phyloP scores from a whole-genome alignment of 129 eudicot genomes.

The Kitagawia praeruptora region DNA sequence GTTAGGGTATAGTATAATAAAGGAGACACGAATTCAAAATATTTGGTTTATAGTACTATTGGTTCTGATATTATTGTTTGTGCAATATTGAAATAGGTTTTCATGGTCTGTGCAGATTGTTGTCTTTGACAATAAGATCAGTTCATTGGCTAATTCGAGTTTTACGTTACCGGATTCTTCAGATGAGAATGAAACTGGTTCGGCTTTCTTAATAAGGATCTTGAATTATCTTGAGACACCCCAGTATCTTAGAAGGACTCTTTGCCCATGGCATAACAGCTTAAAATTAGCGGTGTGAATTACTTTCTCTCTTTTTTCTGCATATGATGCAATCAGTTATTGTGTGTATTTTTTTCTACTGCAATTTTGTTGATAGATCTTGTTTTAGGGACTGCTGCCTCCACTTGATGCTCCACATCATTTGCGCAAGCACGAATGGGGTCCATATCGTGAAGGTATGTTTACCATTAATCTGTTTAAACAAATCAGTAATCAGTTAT shows the following conservation, averaged over 20 bases:
- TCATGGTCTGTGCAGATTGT: constrained; percentile 45
- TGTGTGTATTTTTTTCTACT: neutral
- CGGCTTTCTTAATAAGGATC: constrained; percentile 72
- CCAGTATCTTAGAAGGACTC: constrained; percentile 84
- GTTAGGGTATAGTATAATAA: neutral
- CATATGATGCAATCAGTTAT: neutral
- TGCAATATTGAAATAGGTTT: neutral
- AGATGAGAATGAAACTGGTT: constrained; percentile 62
- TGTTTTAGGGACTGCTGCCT: constrained; percentile 74
- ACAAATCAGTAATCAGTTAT: neutral
- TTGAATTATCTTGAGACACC: constrained; percentile 93
- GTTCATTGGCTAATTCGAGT: constrained; percentile 26
- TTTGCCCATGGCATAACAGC: constrained; percentile 79
- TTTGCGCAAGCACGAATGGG: constrained; percentile 99
- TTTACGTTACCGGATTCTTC: constrained; percentile 26
- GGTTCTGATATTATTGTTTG: neutral
- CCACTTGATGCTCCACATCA: constrained; percentile 99
- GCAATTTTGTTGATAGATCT: neutral
- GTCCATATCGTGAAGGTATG: constrained; percentile 84
- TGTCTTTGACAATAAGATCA: constrained; percentile 59
- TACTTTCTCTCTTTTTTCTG: neutral
- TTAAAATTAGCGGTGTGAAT: constrained; percentile 74
- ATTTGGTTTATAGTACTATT: neutral
- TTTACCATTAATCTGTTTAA: neutral
- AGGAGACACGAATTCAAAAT: neutral